A percentile compares a stretch with the other conserved stretches of the same genome.
phyloP scores from a whole-genome alignment of 495 filamentous ascomycete genomes.

The Trichoderma orchidacearum region DNA sequence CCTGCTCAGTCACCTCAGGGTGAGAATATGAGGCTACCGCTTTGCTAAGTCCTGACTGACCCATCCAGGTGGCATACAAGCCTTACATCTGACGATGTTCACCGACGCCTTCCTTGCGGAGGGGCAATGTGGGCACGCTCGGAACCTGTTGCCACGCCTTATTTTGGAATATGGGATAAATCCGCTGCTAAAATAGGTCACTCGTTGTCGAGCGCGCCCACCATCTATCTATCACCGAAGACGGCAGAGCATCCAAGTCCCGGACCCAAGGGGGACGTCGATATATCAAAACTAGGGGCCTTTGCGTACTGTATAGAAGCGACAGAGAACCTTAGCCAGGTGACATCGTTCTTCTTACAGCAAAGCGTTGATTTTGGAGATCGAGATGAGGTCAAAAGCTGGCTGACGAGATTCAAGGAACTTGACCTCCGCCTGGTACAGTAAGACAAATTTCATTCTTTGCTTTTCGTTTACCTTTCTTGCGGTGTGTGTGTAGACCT shows the following conservation, averaged over 20 bases:
- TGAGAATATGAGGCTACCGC: not conserved
- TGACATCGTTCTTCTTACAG: slow-evolving; percentile 25
- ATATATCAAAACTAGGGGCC: slow-evolving; percentile 22
- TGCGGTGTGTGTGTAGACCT: too few relatives aligned
- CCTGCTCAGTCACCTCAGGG: slow-evolving; percentile 16
- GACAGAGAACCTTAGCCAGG: slow-evolving; percentile 24
- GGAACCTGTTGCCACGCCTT: slow-evolving; percentile 20
- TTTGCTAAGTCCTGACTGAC: not conserved
- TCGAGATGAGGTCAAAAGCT: slow-evolving; percentile 18
- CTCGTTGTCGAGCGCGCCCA: slow-evolving; percentile 10
- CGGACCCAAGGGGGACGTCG: slow-evolving; percentile 7
- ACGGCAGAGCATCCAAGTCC: not conserved
- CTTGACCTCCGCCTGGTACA: slow-evolving; percentile 27
- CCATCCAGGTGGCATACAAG: slow-evolving; percentile 22
- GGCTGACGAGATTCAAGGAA: slow-evolving; percentile 32
- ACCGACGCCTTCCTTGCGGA: slow-evolving; percentile 25
- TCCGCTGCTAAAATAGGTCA: slow-evolving; percentile 20
- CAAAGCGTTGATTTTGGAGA: slow-evolving; percentile 19
- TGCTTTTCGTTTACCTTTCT: not conserved
- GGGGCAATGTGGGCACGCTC: slow-evolving; percentile 19
- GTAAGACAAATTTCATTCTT: not conserved
- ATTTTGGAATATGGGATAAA: slow-evolving; percentile 28
- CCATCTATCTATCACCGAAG: slow-evolving; percentile 5
- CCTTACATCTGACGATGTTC: slow-evolving; percentile 24
- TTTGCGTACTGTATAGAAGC: slow-evolving; percentile 32